Evolutionary conservation across 139 green algal species (phyloP).

Genomic region (Eudorina sp.): DNA sequence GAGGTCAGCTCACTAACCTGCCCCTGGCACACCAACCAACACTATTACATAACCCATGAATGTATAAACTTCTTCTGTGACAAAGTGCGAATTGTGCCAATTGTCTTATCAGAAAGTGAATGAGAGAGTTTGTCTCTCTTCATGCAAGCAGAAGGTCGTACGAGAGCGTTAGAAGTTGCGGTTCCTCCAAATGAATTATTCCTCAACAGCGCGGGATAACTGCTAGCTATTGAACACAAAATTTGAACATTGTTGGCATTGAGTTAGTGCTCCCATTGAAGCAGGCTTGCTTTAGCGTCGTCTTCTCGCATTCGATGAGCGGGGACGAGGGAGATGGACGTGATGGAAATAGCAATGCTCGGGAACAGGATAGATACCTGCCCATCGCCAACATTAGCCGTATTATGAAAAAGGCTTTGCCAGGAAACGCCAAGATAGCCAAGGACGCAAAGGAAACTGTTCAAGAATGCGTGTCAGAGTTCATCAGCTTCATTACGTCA

Average conservation of each 20-base stretch:
- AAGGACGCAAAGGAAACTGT: slow-evolving; percentile 99
- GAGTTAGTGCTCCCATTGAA: too few relatives aligned
- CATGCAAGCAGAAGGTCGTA: too few relatives aligned
- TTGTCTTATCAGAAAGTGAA: too few relatives aligned
- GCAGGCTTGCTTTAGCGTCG: too few relatives aligned
- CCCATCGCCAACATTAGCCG: slow-evolving; percentile 99
- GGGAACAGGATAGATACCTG: slow-evolving; percentile 96
- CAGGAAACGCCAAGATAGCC: slow-evolving; percentile 95
- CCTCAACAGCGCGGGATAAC: too few relatives aligned
- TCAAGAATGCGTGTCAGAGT: slow-evolving; percentile 99
- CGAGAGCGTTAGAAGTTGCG: too few relatives aligned
- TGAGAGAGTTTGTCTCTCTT: too few relatives aligned
- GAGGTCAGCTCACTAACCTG: slow-evolving; percentile 1
- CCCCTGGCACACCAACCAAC: not conserved
- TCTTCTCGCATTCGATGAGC: slow-evolving; percentile 22
- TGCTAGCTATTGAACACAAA: too few relatives aligned
- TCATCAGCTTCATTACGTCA: slow-evolving; percentile 99
- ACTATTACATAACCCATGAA: slow-evolving; percentile 1
- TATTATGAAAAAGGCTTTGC: slow-evolving; percentile 98
- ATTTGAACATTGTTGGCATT: too few relatives aligned
- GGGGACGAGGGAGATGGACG: slow-evolving; percentile 51
- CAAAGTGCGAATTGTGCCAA: too few relatives aligned
- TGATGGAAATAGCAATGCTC: slow-evolving; percentile 51
- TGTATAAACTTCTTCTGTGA: too few relatives aligned
- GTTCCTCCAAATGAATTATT: too few relatives aligned